Base-by-base conservation (phyloP, 345 rosid species). In the Hibiscus syriacus region DNA sequence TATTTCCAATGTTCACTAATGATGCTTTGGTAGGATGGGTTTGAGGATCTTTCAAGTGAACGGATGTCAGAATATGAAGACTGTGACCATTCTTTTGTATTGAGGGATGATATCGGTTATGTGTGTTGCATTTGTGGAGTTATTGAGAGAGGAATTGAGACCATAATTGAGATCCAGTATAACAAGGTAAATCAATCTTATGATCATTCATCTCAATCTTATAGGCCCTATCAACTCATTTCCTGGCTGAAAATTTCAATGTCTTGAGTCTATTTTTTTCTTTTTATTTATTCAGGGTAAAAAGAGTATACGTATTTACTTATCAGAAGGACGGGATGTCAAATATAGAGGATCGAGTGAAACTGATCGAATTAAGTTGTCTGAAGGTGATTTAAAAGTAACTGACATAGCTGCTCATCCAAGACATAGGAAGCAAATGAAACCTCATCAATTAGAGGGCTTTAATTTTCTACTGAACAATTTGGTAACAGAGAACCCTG, bases 71-170 rank as follows among this genome's bases (percentile, higher is more conserved):
- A 83, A 60, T 87, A 72, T 61, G 90, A 83, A 41, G 82, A 76
- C 36, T 94, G 99, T 72, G 92, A 87, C 22, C 97, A 94, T 74
- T 84, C 87, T 13, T 91, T 78, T 75, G 76, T 91, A 55, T 69
- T 94, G 75, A 89, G 76, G 87, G 99, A 94, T 63, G 99, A 94
- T 55, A 71, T 94, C 48, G 99, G 99, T n/a, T 84, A 78, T 81
- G 99, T 91, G 50, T 94, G 99, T 79, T 91, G 95, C 26, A 77
- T 86, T 48, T 94, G 95, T 54, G 96, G 99, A 68, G 85, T 91
- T 34, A 78, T 91, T 59, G 74, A 82, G 29, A 83, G 82, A 83
- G 81, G 89, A 59, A 94, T 89, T 58, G 86, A 91, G 55, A 80
- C 85, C 11, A 87, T 91, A 66, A 82, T 94, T 64, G 99, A 94